These are phyloP conservation scores for Candida rishiriensis DNA, from an alignment of 805 yeast species.

Conservation along the genomic window DNA sequence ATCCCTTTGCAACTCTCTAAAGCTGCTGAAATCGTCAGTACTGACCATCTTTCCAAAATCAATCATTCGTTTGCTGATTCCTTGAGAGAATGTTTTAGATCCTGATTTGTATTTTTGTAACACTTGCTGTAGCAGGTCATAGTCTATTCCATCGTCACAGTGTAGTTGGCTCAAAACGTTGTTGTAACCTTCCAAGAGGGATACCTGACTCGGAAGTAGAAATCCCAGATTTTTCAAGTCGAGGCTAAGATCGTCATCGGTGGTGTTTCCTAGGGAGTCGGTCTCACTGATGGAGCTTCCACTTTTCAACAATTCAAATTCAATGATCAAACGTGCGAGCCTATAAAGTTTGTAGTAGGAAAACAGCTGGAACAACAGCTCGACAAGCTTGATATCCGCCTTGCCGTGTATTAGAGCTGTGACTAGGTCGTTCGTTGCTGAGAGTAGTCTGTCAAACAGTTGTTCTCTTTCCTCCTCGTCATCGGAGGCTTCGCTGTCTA, in stretches of 20 bases:
- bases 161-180: slow-evolving; percentile 6
- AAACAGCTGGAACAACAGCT: slow-evolving; percentile 48
- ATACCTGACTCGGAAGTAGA: slow-evolving; percentile 29
- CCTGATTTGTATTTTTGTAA: background rate
- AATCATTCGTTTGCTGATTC: background rate
- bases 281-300: slow-evolving; percentile 24
- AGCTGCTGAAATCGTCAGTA: slow-evolving; percentile 10
- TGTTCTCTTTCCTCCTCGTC: slow-evolving; percentile 17
- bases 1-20: slow-evolving; percentile 24
- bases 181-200: slow-evolving; percentile 18
- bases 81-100: no score
- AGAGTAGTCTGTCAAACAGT: slow-evolving; percentile 13
- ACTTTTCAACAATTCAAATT: slow-evolving; percentile 46
- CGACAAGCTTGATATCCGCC: slow-evolving; percentile 54
- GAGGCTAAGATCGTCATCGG: slow-evolving; percentile 20
- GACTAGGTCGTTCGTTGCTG: slow-evolving; percentile 55
- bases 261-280: background rate
- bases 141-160: slow-evolving; percentile 11
- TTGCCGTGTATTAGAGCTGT: slow-evolving; percentile 64
- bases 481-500: background rate
- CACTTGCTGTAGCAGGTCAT: slow-evolving; percentile 2
- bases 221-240: slow-evolving; percentile 17
- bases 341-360: slow-evolving; percentile 42
- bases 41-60: slow-evolving; percentile 14
- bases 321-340: slow-evolving; percentile 53